Conservation (phyloP, 2,329 filamentous ascomycete species). For the Tolypocladium tropicale region DNA sequence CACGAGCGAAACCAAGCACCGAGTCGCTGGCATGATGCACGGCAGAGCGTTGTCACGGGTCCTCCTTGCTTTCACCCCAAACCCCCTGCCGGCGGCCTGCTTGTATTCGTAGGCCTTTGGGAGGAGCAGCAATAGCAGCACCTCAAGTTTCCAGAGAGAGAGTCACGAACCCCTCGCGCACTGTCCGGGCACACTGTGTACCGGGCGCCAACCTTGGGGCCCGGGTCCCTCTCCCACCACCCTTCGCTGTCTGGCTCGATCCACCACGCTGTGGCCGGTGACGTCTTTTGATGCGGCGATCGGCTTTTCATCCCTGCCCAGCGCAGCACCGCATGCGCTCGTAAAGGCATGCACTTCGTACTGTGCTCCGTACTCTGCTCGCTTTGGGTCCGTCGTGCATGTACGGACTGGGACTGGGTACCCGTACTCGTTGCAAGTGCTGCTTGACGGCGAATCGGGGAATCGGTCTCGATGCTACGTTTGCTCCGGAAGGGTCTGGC, state of each 20-base stretch:
- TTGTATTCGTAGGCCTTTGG: too few species aligned
- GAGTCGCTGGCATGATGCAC: too few species aligned
- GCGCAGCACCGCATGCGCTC: slow-evolving; percentile 4
- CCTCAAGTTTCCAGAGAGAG: too few species aligned
- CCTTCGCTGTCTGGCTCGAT: neutral
- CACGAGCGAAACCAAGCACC: too few species aligned
- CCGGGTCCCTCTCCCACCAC: too few species aligned
- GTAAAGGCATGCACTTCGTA: neutral
- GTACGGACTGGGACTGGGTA: neutral
- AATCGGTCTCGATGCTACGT: neutral
- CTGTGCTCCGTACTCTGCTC: neutral
- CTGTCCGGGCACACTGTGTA: neutral
- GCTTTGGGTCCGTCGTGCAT: neutral
- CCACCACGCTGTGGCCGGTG: neutral
- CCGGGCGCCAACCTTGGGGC: too few species aligned
- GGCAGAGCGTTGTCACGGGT: too few species aligned
- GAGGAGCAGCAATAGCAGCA: too few species aligned
- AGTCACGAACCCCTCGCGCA: neutral
- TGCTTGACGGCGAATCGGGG: neutral
- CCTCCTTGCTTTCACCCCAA: too few species aligned
- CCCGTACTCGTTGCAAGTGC: neutral
- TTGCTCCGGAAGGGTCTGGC: neutral
- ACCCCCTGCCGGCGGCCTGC: too few species aligned
- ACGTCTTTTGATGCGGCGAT: slow-evolving; percentile 8
- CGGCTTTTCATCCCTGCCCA: slow-evolving; percentile 8